Percentiles rank a stretch among this genome's conserved stretches.
These are phyloP conservation scores for Monosporascus sp. DNA, from an alignment of 2,329 filamentous ascomycete genomes.

Conservation along the genomic window DNA sequence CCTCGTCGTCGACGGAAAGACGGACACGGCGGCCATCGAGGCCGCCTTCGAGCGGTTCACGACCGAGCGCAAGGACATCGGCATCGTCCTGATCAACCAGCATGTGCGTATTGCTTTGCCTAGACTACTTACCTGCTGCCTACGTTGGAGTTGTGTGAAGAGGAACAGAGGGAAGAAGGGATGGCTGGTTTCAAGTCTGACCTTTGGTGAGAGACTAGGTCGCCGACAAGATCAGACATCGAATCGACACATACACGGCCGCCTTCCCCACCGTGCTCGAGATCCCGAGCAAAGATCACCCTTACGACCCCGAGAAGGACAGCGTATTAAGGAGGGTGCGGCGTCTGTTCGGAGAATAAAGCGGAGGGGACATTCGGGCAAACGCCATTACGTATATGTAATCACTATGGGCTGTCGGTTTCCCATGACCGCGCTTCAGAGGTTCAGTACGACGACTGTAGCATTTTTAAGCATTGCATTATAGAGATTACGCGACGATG, in stretches of 20 bases:
- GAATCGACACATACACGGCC: slow-evolving; percentile 85
- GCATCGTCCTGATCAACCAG: slow-evolving; percentile 94
- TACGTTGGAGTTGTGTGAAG: background rate
- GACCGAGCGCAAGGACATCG: slow-evolving; percentile 88
- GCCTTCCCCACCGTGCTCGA: slow-evolving; percentile 95
- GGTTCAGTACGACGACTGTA: too few relatives aligned
- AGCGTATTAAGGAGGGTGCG: slow-evolving; percentile 86
- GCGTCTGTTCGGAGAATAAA: slow-evolving; percentile 62
- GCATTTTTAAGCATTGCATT: too few relatives aligned
- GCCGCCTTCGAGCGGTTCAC: slow-evolving; percentile 87
- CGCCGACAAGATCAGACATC: slow-evolving; percentile 86
- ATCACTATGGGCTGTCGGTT: too few relatives aligned
- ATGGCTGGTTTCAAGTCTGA: background rate
- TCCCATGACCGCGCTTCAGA: too few relatives aligned
- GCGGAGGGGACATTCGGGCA: too few relatives aligned
- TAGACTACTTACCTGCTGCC: background rate
- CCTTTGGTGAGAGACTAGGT: slow-evolving; percentile 49
- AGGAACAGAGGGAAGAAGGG: background rate
- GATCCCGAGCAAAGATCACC: slow-evolving; percentile 98
- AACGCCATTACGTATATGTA: too few relatives aligned
- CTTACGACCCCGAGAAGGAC: slow-evolving; percentile 98
- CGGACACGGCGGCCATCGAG: slow-evolving; percentile 82
- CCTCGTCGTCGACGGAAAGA: slow-evolving; percentile 92
- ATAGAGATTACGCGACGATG: too few relatives aligned
- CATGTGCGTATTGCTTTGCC: slow-evolving; percentile 59